phyloP scores from a whole-genome alignment of 2,329 filamentous ascomycete species.

The Chrysoporthe deuterocubensis region DNA sequence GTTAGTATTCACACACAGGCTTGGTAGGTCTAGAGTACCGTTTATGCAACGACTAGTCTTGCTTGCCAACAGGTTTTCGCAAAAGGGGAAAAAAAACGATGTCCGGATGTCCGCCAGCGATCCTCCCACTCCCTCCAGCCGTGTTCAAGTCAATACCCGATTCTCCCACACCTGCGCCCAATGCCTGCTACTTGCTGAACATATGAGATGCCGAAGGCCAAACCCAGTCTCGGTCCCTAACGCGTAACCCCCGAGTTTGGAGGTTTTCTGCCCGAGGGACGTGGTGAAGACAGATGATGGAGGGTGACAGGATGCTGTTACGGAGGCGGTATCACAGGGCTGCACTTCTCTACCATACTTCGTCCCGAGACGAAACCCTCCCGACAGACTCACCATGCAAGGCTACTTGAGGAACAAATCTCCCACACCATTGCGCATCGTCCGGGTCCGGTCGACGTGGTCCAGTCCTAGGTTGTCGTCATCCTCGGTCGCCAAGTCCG shows the following conservation, averaged over 20 bases:
- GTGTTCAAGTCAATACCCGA: constrained; percentile 19
- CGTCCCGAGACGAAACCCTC: not conserved
- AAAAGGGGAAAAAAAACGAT: constrained; percentile 1
- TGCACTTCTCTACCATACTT: not conserved
- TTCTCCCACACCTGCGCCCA: constrained; percentile 21
- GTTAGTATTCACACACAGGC: constrained; percentile 17
- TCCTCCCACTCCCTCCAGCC: constrained; percentile 1
- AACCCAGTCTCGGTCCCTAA: not conserved
- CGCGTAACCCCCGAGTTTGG: not conserved
- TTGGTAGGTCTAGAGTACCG: constrained; percentile 27
- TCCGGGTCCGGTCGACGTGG: constrained; percentile 65
- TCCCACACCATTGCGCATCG: constrained; percentile 61
- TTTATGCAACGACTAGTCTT: constrained; percentile 29
- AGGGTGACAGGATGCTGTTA: not conserved
- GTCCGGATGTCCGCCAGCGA: not conserved
- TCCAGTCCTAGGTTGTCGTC: constrained; percentile 70
- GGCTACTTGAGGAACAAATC: constrained; percentile 63
- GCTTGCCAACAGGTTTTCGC: constrained; percentile 15
- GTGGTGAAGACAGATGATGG: not conserved
- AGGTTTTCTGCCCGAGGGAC: not conserved
- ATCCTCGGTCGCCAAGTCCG: constrained; percentile 53
- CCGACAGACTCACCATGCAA: not conserved
- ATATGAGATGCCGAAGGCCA: constrained; percentile 6
- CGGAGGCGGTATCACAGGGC: not conserved
- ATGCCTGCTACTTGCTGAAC: constrained; percentile 25